A percentile compares a stretch with the other conserved stretches of the same genome.
phyloP scores from a whole-genome alignment of 495 filamentous ascomycete species.

The Neurospora cerealis region DNA sequence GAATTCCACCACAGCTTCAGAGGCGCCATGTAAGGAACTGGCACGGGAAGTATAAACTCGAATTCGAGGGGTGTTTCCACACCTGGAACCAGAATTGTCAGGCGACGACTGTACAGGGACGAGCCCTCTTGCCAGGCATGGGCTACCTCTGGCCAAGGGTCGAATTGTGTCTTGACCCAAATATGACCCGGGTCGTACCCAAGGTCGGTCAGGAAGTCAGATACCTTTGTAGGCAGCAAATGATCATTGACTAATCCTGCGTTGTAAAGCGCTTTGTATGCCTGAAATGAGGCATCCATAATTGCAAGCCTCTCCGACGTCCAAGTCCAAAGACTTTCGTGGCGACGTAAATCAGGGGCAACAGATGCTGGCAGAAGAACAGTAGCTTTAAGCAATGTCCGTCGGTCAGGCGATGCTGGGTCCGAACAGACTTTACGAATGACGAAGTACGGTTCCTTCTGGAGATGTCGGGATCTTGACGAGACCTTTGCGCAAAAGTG shows the following conservation, averaged over 20 bases:
- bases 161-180: slow-evolving; percentile 44
- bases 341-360: slow-evolving; percentile 47
- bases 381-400: slow-evolving; percentile 33
- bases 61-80: slow-evolving; percentile 25
- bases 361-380: slow-evolving; percentile 68
- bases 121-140: slow-evolving; percentile 34
- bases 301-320: slow-evolving; percentile 61
- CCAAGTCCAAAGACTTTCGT: slow-evolving; percentile 48
- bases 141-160: slow-evolving; percentile 59
- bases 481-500: slow-evolving; percentile 71
- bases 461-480: slow-evolving; percentile 14
- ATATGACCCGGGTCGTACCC: slow-evolving; percentile 39
- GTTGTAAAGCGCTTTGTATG: slow-evolving; percentile 60
- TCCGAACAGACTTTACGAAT: background rate
- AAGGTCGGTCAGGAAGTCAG: slow-evolving; percentile 26
- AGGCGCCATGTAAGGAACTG: slow-evolving; percentile 28
- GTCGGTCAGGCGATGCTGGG: background rate
- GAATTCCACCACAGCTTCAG: slow-evolving; percentile 43
- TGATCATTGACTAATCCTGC: slow-evolving; percentile 70
- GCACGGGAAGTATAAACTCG: slow-evolving; percentile 36
- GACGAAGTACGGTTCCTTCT: slow-evolving; percentile 38
- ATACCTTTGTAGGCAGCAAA: slow-evolving; percentile 50
- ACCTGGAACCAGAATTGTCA: slow-evolving; percentile 24
- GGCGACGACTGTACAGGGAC: slow-evolving; percentile 19
- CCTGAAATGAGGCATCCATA: slow-evolving; percentile 77